Evolutionary conservation across 345 rosid species (phyloP), one percentile per base, ranked within the genome.

Genomic region (Eutrema japonicum): DNA sequence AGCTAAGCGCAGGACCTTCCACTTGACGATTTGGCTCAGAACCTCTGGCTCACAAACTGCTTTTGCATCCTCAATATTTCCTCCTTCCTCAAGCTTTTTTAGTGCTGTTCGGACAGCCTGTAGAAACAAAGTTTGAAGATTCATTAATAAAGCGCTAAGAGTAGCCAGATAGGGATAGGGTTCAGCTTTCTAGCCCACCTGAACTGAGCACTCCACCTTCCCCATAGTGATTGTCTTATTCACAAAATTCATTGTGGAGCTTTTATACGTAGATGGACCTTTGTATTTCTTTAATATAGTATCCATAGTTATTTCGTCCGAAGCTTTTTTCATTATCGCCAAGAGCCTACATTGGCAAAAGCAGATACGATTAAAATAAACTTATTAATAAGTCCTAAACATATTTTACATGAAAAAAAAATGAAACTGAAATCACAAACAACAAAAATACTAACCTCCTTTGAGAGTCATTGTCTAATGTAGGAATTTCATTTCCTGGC

Each of bases 61-160:
- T 80, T 82, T 82, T 52, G 95, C 97, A 86, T 94, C 97, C 82
- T 89, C 97, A 35, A 82, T 81, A 71, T 78, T 83, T 71, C 79
- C 82, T 54, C 90, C 91, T 64, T 80, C 79, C 69, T 88, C 93
- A 37, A 89, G 79, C 83, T 77, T 89, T 83, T 84, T 78, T 45
- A 86, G 73, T 52, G 99, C 99, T 78, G 90, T 80, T 72, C 84
- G 84, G 76, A 86, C 77, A 78, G 96, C 99, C 99, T 95, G 82
- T 45, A 69, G 48, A 64, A 41, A 55, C 12, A 49, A 64, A 71
- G 8, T 26, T 74, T 2, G 42, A 12, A 65, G 46, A 41, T 10
- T 67, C 22, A 53, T 27, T 38, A 36, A 9, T 32, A 37, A 41
- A 56, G 55, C 29, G 27, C 35, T 13, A 18, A 54, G 42, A 63